Evolutionary conservation across 495 filamentous ascomycete genomes (phyloP).

Genomic region (Penicillium tannophilum): DNA sequence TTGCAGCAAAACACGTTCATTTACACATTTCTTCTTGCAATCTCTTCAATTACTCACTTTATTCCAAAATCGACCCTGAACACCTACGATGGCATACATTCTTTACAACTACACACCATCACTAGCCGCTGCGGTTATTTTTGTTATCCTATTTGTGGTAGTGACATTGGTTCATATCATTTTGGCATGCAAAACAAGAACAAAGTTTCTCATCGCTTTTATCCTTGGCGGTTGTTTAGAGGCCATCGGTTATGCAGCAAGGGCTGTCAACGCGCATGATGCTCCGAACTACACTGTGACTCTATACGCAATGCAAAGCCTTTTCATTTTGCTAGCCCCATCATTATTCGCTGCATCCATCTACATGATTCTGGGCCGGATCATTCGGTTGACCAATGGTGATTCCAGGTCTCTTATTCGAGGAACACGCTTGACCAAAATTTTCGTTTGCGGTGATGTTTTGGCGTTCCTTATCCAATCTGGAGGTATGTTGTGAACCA

Average conservation of each 20-base stretch:
- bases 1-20: no score
- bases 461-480: constrained; percentile 30
- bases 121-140: constrained; percentile 50
- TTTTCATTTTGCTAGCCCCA: constrained; percentile 16
- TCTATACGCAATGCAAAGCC: constrained; percentile 13
- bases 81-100: not conserved
- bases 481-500: constrained; percentile 1
- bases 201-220: constrained; percentile 65
- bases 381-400: constrained; percentile 46
- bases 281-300: constrained; percentile 9
- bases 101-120: constrained; percentile 45
- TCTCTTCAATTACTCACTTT: no score
- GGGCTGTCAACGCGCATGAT: constrained; percentile 13
- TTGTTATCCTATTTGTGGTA: constrained; percentile 49
- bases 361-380: constrained; percentile 57
- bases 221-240: constrained; percentile 58
- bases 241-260: constrained; percentile 20
- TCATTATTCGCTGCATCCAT: constrained; percentile 41
- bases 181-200: constrained; percentile 44
- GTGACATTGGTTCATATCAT: constrained; percentile 47
- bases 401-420: constrained; percentile 30
- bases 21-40: no score
- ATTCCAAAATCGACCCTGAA: no score
- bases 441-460: constrained; percentile 34
- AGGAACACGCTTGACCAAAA: constrained; percentile 25